Base-by-base conservation (phyloP, 192 early-diverging fungal species). In the Physocladia obscura region DNA sequence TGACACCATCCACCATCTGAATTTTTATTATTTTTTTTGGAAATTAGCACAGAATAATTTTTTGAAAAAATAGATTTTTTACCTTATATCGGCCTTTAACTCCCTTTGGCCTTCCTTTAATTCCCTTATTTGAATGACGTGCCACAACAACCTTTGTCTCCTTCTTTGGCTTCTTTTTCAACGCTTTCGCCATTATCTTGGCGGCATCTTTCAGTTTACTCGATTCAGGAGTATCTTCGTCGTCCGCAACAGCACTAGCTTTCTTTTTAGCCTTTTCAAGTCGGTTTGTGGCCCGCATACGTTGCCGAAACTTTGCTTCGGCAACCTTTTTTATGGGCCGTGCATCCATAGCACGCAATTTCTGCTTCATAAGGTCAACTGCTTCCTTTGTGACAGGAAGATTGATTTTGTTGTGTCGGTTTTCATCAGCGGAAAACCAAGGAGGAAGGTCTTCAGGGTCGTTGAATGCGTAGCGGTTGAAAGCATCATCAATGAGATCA, bases 281-380 rank as follows among this genome's bases (percentile, higher is more conserved):
- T 38, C 89, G 87, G 70, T 90, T 87, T 26, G 86, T 76, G 1
- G 86, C 85, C 61, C 90, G 84, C 75, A 92, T 80, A 89, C 96
- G 93, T 85, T 99, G 97, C 55, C 97, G 84, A 47, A 92, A 94
- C 80, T 95, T 98, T 49, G 97, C 97, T 82, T 99, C 97, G 8
- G 94, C 95, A 36, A 99, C 90, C 87, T 98, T 99, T 79, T 99
- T 99, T 79, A 99, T 99, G 22, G 97, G 95, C 26, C 96, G 91
- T 2, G 94, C 97, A 76, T 99, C 90, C 69, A 99, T 82, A 22
- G 92, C 94, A 79, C 86, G 87, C 58, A 94, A 82, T 64, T 89
- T 87, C 49, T 94, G 89, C 64, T 82, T 78, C 64, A 99, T 87
- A 54, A 92, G 85, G 32, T 90, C 78, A 11, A 96, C 89, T 2